Evolutionary conservation across 305 asterid species (phyloP), one percentile per base, ranked within the genome.

Genomic region (Ilex paraguariensis): DNA sequence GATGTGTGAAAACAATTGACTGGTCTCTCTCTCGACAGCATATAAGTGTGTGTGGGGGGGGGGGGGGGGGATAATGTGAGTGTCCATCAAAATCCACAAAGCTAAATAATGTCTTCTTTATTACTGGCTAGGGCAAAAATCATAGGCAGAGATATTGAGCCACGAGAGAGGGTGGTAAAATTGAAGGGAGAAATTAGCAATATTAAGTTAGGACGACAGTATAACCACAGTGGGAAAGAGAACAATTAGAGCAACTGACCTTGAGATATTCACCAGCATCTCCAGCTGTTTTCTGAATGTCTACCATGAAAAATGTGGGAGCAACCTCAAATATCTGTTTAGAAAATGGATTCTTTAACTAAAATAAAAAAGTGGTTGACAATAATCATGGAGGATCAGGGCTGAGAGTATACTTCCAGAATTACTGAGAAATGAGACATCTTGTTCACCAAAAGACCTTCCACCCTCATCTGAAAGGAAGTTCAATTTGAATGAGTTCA

Each of bases 221-320:
- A 17, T 17, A 17, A 17, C 21, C 21, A 17, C 21, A 17, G 21
- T 17, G 21, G 21, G 54, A 70, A 31, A 57, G 31, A 50, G 54
- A 13, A 3, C 9, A 16, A 33, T 36, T 4, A 0, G 42, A 39
- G 56, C n/a, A 61, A 49, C 66, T 54, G 53, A 93, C 98, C 87
- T 90, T 84, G 10, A 87, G 82, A 74, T 84, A 90, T 75, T 90
- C 99, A 44, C 81, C n/a, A n/a, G n/a, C n/a, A n/a, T n/a, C n/a
- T n/a, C n/a, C 99, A 53, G 90, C 81, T 56, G 95, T 96, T 76
- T 81, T 93, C 77, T 90, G 95, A 72, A 87, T 79, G 77, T 90
- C 99, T 48, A 90, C 97, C 99, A 93, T 93, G 75, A 87, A 84
- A 75, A 84, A 90, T 32, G 92, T 77, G 3, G 99, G 95, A 65